phyloP scores from a whole-genome alignment of 106 monocot species.

The Xerophyta viscosa region DNA sequence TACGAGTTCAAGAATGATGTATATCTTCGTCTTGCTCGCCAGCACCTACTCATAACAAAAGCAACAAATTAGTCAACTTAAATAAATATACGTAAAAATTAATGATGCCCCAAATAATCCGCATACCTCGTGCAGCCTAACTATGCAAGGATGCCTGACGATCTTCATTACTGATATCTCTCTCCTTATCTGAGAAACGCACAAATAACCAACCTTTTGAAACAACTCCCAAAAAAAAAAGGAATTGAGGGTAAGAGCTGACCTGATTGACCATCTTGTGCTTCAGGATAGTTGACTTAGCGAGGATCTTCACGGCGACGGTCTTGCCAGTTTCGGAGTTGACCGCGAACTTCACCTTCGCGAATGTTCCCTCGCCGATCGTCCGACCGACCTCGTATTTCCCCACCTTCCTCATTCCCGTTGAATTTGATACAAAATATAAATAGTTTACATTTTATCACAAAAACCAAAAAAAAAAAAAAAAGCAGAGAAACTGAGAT shows the following conservation, averaged over 20 bases:
- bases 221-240: too few relatives aligned
- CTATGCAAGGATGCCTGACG: slow-evolving; percentile 85
- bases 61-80: too few relatives aligned
- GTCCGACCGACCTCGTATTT: slow-evolving; percentile 89
- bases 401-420: slow-evolving; percentile 9
- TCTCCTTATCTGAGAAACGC: too few relatives aligned
- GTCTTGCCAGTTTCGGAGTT: slow-evolving; percentile 55
- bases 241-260: too few relatives aligned
- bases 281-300: slow-evolving; percentile 56
- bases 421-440: too few relatives aligned
- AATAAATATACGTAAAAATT: too few relatives aligned
- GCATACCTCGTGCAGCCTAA: slow-evolving; percentile 84
- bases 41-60: slow-evolving; percentile 64
- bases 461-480: too few relatives aligned
- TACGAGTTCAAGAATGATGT: slow-evolving; percentile 81
- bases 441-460: too few relatives aligned
- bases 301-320: slow-evolving; percentile 81
- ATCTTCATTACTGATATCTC: slow-evolving; percentile 99
- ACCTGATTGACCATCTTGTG: slow-evolving; percentile 90
- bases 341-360: slow-evolving; percentile 89
- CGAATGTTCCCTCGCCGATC: slow-evolving; percentile 84
- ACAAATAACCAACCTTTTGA: too few relatives aligned
- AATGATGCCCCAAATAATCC: too few relatives aligned
- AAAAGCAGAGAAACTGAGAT: too few relatives aligned
- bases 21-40: slow-evolving; percentile 80